Conservation (phyloP, 768 basidiomycete species). For the Boletus subparvulus region DNA sequence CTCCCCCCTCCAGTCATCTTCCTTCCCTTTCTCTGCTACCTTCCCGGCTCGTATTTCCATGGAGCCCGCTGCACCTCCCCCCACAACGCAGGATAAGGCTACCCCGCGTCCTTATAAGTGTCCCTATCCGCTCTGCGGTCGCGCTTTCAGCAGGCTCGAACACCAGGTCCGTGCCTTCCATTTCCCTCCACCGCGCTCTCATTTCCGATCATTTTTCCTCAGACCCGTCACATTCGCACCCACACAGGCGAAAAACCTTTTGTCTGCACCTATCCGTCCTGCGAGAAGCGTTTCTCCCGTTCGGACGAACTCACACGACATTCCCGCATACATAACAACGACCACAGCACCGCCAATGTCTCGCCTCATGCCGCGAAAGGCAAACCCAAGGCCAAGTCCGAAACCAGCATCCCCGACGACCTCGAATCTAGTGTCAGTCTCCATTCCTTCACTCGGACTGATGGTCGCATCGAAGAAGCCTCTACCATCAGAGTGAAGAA, state of each 20-base stretch:
- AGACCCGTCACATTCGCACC: slow-evolving; percentile 98
- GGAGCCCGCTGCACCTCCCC: slow-evolving; percentile 17
- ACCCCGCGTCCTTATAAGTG: slow-evolving; percentile 90
- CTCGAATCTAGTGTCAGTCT: slow-evolving; percentile 27
- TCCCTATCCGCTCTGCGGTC: slow-evolving; percentile 84
- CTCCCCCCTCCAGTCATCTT: slow-evolving; percentile 20
- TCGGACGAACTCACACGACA: slow-evolving; percentile 99
- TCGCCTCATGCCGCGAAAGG: slow-evolving; percentile 26
- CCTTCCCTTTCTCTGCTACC: slow-evolving; percentile 12
- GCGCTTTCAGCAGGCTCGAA: slow-evolving; percentile 95
- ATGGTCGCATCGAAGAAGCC: slow-evolving; percentile 23
- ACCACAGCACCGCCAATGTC: slow-evolving; percentile 34
- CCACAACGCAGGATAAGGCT: slow-evolving; percentile 37
- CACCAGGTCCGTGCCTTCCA: slow-evolving; percentile 68
- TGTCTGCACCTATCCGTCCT: slow-evolving; percentile 85
- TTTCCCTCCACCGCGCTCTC: slow-evolving; percentile 11
- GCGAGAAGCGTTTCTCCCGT: slow-evolving; percentile 97
- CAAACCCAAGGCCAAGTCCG: slow-evolving; percentile 31
- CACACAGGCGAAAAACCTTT: slow-evolving; percentile 99
- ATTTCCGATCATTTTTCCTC: slow-evolving; percentile 17
- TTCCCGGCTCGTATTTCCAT: slow-evolving; percentile 20
- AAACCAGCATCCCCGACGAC: slow-evolving; percentile 26
- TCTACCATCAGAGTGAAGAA: slow-evolving; percentile 54
- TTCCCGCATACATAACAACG: slow-evolving; percentile 84
- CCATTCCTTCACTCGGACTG: slow-evolving; percentile 23